A percentile compares a stretch with the other conserved stretches of the same genome.
phyloP scores from a whole-genome alignment of 2,329 filamentous ascomycete genomes.

The Fusarium chaquense region DNA sequence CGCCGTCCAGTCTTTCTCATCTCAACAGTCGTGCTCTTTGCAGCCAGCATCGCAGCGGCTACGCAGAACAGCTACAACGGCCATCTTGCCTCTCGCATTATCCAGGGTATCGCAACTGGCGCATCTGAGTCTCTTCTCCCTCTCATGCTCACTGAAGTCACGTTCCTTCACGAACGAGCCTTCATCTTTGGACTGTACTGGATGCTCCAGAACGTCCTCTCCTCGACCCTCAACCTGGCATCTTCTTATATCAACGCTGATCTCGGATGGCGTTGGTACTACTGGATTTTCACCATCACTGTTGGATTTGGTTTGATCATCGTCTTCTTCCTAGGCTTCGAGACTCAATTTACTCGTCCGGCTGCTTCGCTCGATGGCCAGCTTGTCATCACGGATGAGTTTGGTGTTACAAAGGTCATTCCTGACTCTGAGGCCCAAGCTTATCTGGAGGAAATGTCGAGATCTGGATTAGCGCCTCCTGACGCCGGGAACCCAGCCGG shows the following conservation, averaged over 20 bases:
- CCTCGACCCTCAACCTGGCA: constrained; percentile 6
- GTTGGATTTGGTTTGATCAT: constrained; percentile 8
- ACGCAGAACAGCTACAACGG: constrained; percentile 9
- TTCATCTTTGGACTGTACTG: constrained; percentile 22
- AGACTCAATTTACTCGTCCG: constrained; percentile 16
- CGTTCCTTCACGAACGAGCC: constrained; percentile 14
- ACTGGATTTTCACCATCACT: constrained; percentile 20
- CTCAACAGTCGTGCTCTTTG: constrained; percentile 7
- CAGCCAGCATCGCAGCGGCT: constrained; percentile 2
- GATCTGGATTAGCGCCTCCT: constrained; percentile 7
- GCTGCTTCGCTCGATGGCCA: constrained; percentile 20
- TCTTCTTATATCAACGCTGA: constrained; percentile 23
- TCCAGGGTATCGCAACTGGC: constrained; percentile 13
- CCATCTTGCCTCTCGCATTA: constrained; percentile 1
- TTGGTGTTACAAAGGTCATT: constrained; percentile 13
- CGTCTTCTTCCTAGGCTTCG: constrained; percentile 11
- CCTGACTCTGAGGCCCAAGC: constrained; percentile 19
- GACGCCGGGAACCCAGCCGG: background rate
- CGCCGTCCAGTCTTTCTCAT: constrained; percentile 21
- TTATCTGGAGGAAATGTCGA: constrained; percentile 12
- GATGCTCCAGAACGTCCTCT: constrained; percentile 16
- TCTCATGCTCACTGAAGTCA: constrained; percentile 18
- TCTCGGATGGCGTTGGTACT: constrained; percentile 23
- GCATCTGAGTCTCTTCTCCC: constrained; percentile 16
- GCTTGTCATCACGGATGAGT: constrained; percentile 21